Evolutionary conservation across 2,329 filamentous ascomycete species (phyloP), one percentile per base, ranked within the genome.

Genomic region (Paraconiothyrium sp.): DNA sequence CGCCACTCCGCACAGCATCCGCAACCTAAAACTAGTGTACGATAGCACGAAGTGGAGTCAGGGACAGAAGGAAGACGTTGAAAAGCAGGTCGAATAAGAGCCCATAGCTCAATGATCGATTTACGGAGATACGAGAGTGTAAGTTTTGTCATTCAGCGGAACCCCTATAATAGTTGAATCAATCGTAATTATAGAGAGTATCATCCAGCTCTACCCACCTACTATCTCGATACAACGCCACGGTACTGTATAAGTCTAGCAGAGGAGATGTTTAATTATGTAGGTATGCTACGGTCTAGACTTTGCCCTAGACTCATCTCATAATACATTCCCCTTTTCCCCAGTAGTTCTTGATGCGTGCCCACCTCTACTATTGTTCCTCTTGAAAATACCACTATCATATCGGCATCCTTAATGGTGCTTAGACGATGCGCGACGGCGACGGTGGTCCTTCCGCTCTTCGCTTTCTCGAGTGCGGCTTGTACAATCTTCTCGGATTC

Each of bases 321-420:
- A 65, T 75, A 78, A 62, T 83, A 83, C 65, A 77, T 70, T 7
- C 80, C 80, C 44, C 71, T 76, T 61, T 67, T 69, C 8, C 67
- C 68, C 47, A 80, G 66, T 57, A 83, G 62, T 60, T 82, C 76
- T 47, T 73, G 69, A 67, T 83, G 82, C 3, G 67, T 94, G 3
- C 94, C 94, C 66, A 87, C 85, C 81, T 98, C 94, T 1, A 93
- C 91, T 51, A 98, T 88, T 59, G 86, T 85, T 4, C 94, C 94
- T 71, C 91, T 89, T 76, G 97, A 93, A 75, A 98, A 95, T 4
- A 98, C 94, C 68, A 96, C 95, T 71, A 98, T 98, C 55, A 93
- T 81, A 76, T 98, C 94, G 0, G 94, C 94, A 76, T 95, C 94
- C 75, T 97, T 93, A 66, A 98, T 97, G 0, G 94, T 97, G 73